Percentiles rank a stretch among this genome's conserved stretches.
Conservation (phyloP, 2,329 filamentous ascomycete species). For the Arthroderma uncinatum region DNA sequence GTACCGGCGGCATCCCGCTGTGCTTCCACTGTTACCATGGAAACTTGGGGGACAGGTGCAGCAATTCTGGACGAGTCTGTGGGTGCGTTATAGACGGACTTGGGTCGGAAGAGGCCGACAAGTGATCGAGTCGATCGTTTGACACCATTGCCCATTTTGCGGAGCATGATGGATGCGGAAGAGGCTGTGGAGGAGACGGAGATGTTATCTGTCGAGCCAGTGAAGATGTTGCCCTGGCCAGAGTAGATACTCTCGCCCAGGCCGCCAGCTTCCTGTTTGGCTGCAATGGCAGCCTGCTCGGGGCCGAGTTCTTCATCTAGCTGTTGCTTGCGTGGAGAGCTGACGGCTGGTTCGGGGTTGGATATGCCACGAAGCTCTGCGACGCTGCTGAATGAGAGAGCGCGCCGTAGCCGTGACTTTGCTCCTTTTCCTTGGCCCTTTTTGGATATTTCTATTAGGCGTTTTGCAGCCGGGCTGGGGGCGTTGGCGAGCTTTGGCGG, state of each 20-base stretch:
- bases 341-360: slow-evolving; percentile 48
- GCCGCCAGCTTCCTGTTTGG: slow-evolving; percentile 82
- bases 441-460: slow-evolving; percentile 76
- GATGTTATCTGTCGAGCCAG: slow-evolving; percentile 86
- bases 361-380: slow-evolving; percentile 74
- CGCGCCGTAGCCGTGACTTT: slow-evolving; percentile 76
- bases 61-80: slow-evolving; percentile 55
- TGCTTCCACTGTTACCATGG: slow-evolving; percentile 91
- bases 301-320: slow-evolving; percentile 61
- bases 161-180: slow-evolving; percentile 47
- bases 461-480: slow-evolving; percentile 64
- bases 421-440: slow-evolving; percentile 67
- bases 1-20: slow-evolving; percentile 70
- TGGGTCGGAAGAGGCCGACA: slow-evolving; percentile 87
- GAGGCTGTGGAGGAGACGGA: slow-evolving; percentile 41
- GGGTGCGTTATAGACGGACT: slow-evolving; percentile 70
- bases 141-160: slow-evolving; percentile 98
- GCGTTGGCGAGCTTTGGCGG: slow-evolving; percentile 18
- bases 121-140: slow-evolving; percentile 86
- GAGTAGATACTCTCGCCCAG: slow-evolving; percentile 91
- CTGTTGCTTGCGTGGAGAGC: slow-evolving; percentile 54
- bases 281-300: slow-evolving; percentile 82
- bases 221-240: slow-evolving; percentile 70
- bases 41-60: slow-evolving; percentile 70
- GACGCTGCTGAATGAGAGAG: slow-evolving; percentile 93